Conservation (phyloP, 2,329 filamentous ascomycete genomes). For the Ilyonectria robusta region DNA sequence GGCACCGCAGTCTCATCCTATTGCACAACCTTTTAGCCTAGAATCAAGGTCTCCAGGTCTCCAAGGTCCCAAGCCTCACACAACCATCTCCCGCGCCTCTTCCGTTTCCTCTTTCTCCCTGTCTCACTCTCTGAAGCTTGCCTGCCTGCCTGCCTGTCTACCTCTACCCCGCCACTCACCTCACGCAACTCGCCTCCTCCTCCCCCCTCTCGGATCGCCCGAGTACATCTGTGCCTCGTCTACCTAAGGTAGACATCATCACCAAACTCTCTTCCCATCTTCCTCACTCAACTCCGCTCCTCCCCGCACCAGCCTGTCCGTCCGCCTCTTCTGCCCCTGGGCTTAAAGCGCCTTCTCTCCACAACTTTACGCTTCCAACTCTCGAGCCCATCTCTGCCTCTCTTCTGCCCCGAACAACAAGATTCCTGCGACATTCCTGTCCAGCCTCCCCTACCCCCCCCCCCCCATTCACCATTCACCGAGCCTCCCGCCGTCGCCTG, state of each 20-base stretch:
- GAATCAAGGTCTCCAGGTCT: background rate
- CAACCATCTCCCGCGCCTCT: background rate
- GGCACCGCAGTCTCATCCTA: conserved; percentile 22
- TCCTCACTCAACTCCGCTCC: conserved; percentile 4
- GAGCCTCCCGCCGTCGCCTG: background rate
- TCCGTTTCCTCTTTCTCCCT: background rate
- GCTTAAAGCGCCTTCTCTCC: background rate
- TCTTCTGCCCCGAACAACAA: too few relatives aligned
- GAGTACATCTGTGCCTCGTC: background rate
- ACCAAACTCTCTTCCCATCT: conserved; percentile 3
- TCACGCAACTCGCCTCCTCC: too few relatives aligned
- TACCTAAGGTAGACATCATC: background rate
- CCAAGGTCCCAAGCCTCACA: background rate
- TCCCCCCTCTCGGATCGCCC: background rate
- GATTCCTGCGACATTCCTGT: too few relatives aligned
- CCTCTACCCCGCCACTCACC: background rate
- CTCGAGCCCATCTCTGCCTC: too few relatives aligned
- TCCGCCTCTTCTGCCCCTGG: background rate
- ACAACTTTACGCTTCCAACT: background rate
- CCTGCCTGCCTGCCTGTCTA: background rate
- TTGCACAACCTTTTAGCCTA: conserved; percentile 16
- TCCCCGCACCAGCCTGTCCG: conserved; percentile 2
- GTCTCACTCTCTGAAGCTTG: background rate
- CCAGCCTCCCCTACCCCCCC: too few relatives aligned
- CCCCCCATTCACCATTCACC: background rate